These are phyloP conservation scores for Cryptococcus sp. DNA, from an alignment of 1,284 basidiomycete species.

Conservation along the genomic window DNA sequence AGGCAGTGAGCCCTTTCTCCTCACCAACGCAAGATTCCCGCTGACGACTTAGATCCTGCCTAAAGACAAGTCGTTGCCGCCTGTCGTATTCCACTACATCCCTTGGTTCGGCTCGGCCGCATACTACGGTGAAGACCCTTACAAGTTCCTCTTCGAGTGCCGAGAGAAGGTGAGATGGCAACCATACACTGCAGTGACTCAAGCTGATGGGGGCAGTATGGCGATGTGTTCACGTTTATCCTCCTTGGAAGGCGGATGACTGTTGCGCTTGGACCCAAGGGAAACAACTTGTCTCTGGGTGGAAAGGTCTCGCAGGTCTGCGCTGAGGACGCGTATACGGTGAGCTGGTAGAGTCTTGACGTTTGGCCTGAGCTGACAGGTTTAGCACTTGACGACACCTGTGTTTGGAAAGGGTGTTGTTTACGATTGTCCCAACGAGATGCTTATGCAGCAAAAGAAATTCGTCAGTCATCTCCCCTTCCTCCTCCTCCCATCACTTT, in stretches of 20 bases:
- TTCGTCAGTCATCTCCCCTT: constrained; percentile 59
- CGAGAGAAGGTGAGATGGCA: constrained; percentile 66
- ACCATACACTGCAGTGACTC: not conserved
- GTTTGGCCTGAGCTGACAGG: not conserved
- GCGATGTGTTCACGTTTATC: constrained; percentile 87
- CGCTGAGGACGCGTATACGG: constrained; percentile 94
- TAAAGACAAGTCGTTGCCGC: constrained; percentile 57
- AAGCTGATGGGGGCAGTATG: constrained; percentile 47
- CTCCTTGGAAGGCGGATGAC: constrained; percentile 85
- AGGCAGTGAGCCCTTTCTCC: constrained; percentile 51
- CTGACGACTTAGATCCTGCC: constrained; percentile 51
- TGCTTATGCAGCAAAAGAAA: constrained; percentile 99
- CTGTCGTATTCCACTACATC: constrained; percentile 71
- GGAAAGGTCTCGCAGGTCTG: constrained; percentile 88
- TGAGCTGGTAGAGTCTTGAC: constrained; percentile 42
- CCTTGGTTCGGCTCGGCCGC: constrained; percentile 71
- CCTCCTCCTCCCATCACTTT: no score
- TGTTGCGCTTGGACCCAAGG: constrained; percentile 84
- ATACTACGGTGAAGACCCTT: constrained; percentile 72
- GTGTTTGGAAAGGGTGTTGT: constrained; percentile 97
- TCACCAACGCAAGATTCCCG: not conserved
- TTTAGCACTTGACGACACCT: constrained; percentile 77
- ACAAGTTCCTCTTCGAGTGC: constrained; percentile 67
- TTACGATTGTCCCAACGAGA: constrained; percentile 92
- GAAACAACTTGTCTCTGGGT: constrained; percentile 91